Evolutionary conservation across 768 basidiomycete genomes (phyloP).

Genomic region (Trametes coccinea): DNA sequence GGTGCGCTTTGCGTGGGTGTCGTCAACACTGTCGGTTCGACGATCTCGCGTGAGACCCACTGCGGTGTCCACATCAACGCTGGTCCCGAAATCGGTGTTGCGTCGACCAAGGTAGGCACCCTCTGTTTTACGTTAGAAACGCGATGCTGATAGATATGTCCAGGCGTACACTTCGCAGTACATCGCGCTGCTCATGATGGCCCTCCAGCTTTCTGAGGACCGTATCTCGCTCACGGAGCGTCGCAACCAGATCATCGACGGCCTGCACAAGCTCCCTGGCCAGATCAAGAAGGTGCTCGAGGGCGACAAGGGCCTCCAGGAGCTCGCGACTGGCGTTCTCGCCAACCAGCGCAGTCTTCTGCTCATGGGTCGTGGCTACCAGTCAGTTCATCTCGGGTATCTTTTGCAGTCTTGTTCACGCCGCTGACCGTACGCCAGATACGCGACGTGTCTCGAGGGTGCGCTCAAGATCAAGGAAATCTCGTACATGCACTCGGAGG

Average conservation of each 20-base stretch:
- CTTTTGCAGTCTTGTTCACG: neutral
- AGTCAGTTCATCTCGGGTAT: conserved; percentile 49
- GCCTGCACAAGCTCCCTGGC: conserved; percentile 83
- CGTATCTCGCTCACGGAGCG: conserved; percentile 90
- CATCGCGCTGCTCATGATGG: conserved; percentile 97
- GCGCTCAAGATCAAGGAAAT: conserved; percentile 99
- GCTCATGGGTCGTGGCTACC: conserved; percentile 98
- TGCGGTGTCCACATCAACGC: conserved; percentile 99
- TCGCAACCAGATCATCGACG: conserved; percentile 90
- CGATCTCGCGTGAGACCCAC: conserved; percentile 96
- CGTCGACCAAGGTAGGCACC: conserved; percentile 83
- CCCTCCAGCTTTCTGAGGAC: conserved; percentile 97
- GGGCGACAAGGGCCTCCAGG: conserved; percentile 73
- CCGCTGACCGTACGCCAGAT: conserved; percentile 39
- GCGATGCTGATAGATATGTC: neutral
- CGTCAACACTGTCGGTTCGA: conserved; percentile 98
- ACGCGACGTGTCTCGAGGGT: conserved; percentile 97
- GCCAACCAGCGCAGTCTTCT: conserved; percentile 83
- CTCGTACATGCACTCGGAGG: conserved; percentile 86
- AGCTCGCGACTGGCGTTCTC: conserved; percentile 77
- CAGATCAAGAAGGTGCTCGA: conserved; percentile 89
- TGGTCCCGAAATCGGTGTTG: conserved; percentile 98
- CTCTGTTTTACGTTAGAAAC: neutral
- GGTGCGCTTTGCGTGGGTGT: conserved; percentile 97
- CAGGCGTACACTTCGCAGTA: conserved; percentile 99